phyloP scores from a whole-genome alignment of 1,284 basidiomycete species.

The Cryptococcus deneoformans region DNA sequence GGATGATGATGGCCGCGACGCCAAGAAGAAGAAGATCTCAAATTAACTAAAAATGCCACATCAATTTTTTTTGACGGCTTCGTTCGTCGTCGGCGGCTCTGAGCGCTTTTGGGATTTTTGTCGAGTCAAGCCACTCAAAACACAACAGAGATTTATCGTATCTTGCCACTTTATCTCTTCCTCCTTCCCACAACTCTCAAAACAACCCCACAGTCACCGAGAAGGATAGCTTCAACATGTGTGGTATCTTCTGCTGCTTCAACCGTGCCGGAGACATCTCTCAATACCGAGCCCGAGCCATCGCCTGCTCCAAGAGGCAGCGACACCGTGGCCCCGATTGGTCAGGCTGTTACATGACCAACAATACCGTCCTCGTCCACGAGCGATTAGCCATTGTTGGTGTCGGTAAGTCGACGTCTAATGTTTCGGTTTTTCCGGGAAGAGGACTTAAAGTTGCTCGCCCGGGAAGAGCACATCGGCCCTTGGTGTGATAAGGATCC shows the following conservation, averaged over 20 bases:
- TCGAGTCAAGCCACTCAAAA: not conserved
- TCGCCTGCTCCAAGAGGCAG: conserved; percentile 82
- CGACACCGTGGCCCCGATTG: conserved; percentile 95
- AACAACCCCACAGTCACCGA: not conserved
- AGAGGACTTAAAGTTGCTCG: too few relatives aligned
- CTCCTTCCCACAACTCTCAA: not conserved
- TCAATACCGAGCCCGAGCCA: conserved; percentile 65
- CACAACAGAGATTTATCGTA: too few relatives aligned
- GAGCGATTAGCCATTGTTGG: conserved; percentile 96
- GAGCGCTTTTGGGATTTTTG: not conserved
- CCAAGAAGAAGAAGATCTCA: too few relatives aligned
- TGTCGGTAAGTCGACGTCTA: conserved; percentile 68
- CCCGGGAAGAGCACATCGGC: too few relatives aligned
- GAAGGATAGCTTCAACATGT: conserved; percentile 61
- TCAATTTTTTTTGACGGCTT: not conserved
- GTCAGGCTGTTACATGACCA: conserved; percentile 87
- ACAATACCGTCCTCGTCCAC: conserved; percentile 76
- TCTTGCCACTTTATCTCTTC: not conserved
- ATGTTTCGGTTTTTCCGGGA: not conserved
- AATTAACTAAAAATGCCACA: not conserved
- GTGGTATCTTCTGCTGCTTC: conserved; percentile 81
- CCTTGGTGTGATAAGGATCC: too few relatives aligned
- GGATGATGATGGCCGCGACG: too few relatives aligned
- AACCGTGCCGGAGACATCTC: conserved; percentile 72
- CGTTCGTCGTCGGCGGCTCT: not conserved